Evolutionary conservation across 208 protist species (phyloP), one percentile per base, ranked within the genome.

Genomic region (Leishmania tropica): DNA sequence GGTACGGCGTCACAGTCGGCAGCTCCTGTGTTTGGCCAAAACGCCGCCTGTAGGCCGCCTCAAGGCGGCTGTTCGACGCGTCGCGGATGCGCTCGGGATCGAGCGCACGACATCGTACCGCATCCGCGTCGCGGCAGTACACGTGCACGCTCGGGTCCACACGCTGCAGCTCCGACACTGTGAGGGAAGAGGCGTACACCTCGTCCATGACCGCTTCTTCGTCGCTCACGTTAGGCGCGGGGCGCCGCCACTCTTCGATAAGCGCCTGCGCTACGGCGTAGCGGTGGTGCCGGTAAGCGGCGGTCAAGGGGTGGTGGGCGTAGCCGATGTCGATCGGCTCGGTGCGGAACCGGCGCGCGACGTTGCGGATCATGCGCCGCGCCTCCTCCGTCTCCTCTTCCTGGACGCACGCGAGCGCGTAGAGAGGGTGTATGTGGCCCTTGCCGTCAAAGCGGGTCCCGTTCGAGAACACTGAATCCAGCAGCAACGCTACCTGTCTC

Each of bases 221-320:
- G 37, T 54, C 54, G 28, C 28, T 51, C 0, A 31, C 28, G 64
- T 37, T 7, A 13, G 47, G 70, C 60, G 21, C 77, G 37, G 75
- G 68, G 3, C 51, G 73, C 35, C 40, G 64, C 71, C 76, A 83
- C 60, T 73, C 76, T 74, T 87, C 75, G 13, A 91, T 24, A 31
- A 96, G 71, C 3, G 62, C 74, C 10, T 37, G 70, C 19, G 92
- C 86, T 42, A 93, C 86, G 13, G 80, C 51, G 47, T 45, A 65
- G 21, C 85, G 80, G 54, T 65, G 74, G 67, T 90, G 84, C 45
- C 85, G 87, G 80, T 92, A 93, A 40, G 90, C 92, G 21, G 79
- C 80, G 0, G 90, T 96, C 68, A 96, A 56, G n/a, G 90, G 90
- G 76, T 96, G 92, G 54, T 88, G 80, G 31, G 71, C 75, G 76